Percentiles rank a stretch among this genome's conserved stretches.
These are phyloP conservation scores for Hapsidospora chrysogenum DNA, from an alignment of 495 filamentous ascomycete genomes.

Conservation along the genomic window DNA sequence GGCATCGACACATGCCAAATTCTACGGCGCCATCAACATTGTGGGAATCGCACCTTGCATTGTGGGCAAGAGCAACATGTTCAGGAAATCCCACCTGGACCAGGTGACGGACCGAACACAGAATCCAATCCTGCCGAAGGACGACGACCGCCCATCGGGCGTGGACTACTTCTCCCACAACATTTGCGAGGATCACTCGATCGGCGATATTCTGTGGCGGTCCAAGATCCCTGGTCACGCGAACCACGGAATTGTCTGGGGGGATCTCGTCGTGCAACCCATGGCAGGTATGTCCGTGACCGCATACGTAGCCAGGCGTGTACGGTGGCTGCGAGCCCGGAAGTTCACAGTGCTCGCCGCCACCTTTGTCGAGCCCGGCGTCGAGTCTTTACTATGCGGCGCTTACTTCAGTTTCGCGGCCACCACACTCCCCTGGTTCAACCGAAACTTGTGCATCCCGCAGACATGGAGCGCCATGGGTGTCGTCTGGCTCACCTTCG, in stretches of 20 bases:
- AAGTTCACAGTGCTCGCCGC: constrained; percentile 87
- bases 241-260: constrained; percentile 71
- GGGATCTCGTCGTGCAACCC: constrained; percentile 81
- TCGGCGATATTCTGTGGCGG: constrained; percentile 82
- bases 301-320: constrained; percentile 67
- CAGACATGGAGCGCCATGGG: constrained; percentile 55
- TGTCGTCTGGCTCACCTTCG: constrained; percentile 45
- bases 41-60: constrained; percentile 83
- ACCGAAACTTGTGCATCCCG: constrained; percentile 33
- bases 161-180: constrained; percentile 88
- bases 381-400: constrained; percentile 75
- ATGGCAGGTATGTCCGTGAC: constrained; percentile 62
- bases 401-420: constrained; percentile 62
- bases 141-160: constrained; percentile 37
- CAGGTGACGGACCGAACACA: constrained; percentile 45
- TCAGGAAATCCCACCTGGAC: constrained; percentile 79
- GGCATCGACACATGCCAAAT: constrained; percentile 87
- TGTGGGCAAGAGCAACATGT: constrained; percentile 97
- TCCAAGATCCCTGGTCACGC: constrained; percentile 37
- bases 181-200: constrained; percentile 95
- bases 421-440: constrained; percentile 52
- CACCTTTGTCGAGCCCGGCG: constrained; percentile 86
- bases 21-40: constrained; percentile 96
- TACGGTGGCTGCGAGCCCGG: constrained; percentile 81
- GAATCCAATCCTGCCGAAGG: constrained; percentile 25